These are phyloP conservation scores for Monosporozyma aerobia DNA, from an alignment of 805 yeast genomes.

Conservation along the genomic window DNA sequence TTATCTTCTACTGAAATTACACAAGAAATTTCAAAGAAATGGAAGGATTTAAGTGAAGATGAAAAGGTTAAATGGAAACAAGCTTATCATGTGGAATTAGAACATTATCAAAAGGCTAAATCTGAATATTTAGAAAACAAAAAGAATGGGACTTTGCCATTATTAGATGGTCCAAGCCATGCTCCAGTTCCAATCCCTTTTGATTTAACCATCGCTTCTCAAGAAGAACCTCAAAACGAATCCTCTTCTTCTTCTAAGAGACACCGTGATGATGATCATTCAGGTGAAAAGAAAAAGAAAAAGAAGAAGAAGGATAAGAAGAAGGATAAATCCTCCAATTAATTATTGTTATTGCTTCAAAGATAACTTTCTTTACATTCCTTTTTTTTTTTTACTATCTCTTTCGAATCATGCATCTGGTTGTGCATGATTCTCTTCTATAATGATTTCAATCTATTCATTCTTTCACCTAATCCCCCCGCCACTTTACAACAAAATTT, in stretches of 20 bases:
- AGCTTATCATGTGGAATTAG: conserved; percentile 37
- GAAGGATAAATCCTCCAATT: conserved; percentile 29
- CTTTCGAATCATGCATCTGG: not conserved
- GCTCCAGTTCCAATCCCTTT: conserved; percentile 37
- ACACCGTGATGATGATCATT: conserved; percentile 28
- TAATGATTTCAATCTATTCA: not conserved
- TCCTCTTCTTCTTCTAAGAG: conserved; percentile 31
- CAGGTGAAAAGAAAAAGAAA: conserved; percentile 37
- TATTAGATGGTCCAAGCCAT: conserved; percentile 26
- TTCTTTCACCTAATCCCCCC: not conserved
- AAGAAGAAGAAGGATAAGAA: conserved; percentile 49
- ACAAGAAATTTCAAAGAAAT: conserved; percentile 64
- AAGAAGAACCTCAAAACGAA: conserved; percentile 12
- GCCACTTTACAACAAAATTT: not conserved
- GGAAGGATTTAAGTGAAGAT: conserved; percentile 63
- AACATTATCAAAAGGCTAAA: conserved; percentile 37
- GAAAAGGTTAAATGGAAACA: conserved; percentile 70
- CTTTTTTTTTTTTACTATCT: not conserved
- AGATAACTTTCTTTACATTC: too few species aligned
- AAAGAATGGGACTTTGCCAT: conserved; percentile 31
- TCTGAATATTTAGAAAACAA: conserved; percentile 39
- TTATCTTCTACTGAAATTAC: conserved; percentile 71
- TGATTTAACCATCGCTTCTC: conserved; percentile 14
- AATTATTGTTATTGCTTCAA: not conserved
- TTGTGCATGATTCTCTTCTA: not conserved